Evolutionary conservation across 371 early-diverging fungal species (phyloP), one percentile per base, ranked within the genome.

Genomic region (Cokeromyces recurvatus): DNA sequence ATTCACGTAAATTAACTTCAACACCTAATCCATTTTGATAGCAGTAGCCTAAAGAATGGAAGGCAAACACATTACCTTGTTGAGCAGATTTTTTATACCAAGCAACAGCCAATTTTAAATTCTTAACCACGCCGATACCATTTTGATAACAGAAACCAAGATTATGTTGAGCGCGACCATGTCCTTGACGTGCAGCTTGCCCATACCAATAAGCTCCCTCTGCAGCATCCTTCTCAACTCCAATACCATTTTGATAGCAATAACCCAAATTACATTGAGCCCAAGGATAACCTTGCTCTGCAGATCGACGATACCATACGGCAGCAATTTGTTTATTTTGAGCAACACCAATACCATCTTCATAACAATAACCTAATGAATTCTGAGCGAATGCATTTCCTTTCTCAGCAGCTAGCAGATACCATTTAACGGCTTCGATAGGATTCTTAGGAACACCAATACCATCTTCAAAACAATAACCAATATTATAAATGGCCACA

Each of bases 1-100:
- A 90, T 56, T 79, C 59, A 11, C 64, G 43, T 6, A 79, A 47
- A 59, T 88, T 69, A 10, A 71, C 53, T 27, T 24, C 34, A 62
- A 89, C 84, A 10, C 92, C 92, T 34, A 89, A 76, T 14, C 92
- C 95, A 55, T 94, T 89, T 42, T 90, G 91, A 57, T 85, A 92
- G 58, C 95, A 94, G 55, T 87, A 92, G 6, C 93, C 97, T 25
- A 94, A 75, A 2, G 89, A 88, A 43, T 90, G 90, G 42, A 81
- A 79, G 2, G 90, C 94, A 51, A 87, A 82, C 10, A 85, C 77
- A 47, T 90, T 87, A 19, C 87, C 89, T 24, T 79, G 80, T 31
- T 78, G 82, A 2, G 93, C 92, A 20, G 90, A 77, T 40, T 78
- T 76, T 43, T 69, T 68, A 59, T 78, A 90, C 85, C 84, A 88